Percentiles rank a stretch among this genome's conserved stretches.
Conservation (phyloP, 768 basidiomycete species). For the Tephrocybe sp. region DNA sequence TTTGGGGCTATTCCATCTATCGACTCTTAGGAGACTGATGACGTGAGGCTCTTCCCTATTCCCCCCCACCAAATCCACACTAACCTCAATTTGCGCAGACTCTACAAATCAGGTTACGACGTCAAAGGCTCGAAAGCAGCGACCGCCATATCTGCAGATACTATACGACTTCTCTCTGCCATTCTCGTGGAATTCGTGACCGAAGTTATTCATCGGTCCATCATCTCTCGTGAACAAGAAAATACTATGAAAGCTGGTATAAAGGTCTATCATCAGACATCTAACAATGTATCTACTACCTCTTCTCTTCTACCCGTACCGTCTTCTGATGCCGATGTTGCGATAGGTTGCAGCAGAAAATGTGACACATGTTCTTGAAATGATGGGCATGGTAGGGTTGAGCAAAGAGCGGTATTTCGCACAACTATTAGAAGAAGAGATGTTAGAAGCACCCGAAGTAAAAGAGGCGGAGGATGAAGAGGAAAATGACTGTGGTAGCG, state of each 20-base stretch:
- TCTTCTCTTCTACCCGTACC: not conserved
- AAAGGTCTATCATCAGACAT: constrained; percentile 56
- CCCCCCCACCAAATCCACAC: not conserved
- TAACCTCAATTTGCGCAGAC: constrained; percentile 13
- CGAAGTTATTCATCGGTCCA: constrained; percentile 47
- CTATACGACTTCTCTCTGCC: constrained; percentile 45
- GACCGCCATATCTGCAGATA: constrained; percentile 45
- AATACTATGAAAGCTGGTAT: constrained; percentile 53
- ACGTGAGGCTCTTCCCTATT: constrained; percentile 26
- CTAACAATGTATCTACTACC: constrained; percentile 36
- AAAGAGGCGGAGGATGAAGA: constrained; percentile 5
- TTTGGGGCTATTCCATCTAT: constrained; percentile 50
- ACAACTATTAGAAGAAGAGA: constrained; percentile 24
- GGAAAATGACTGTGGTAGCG: constrained; percentile 3
- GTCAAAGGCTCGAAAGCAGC: constrained; percentile 15
- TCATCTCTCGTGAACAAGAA: constrained; percentile 62
- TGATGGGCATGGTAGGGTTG: constrained; percentile 38
- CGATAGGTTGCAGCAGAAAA: constrained; percentile 42
- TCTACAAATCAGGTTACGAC: constrained; percentile 23
- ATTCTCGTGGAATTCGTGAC: constrained; percentile 52
- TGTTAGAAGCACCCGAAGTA: not conserved
- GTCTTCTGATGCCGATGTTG: not conserved
- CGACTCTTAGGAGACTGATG: constrained; percentile 36
- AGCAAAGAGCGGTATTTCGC: constrained; percentile 44
- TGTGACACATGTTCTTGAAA: constrained; percentile 49